A percentile compares a stretch with the other conserved stretches of the same genome.
Conservation (phyloP, 495 filamentous ascomycete genomes). For the Penicillium tannophilum region DNA sequence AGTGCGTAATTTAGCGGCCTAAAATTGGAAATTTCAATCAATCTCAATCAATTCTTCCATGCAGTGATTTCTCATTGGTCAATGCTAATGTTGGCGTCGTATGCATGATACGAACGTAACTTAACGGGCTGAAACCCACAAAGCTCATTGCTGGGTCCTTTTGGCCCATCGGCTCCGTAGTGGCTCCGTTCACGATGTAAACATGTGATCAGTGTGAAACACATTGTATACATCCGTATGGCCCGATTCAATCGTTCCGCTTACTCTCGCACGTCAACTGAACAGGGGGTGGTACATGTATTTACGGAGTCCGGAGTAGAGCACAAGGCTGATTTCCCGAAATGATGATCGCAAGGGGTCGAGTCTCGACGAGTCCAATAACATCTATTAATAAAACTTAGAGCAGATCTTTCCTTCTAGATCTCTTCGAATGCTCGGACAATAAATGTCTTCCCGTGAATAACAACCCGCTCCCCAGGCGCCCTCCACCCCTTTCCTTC, state of each 20-base stretch:
- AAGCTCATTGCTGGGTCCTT: not conserved
- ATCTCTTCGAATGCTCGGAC: constrained; percentile 40
- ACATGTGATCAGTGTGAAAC: not conserved
- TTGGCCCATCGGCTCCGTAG: not conserved
- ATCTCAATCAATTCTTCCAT: constrained; percentile 1
- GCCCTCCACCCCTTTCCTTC: constrained; percentile 21
- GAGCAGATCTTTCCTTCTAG: constrained; percentile 1
- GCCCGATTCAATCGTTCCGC: not conserved
- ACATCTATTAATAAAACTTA: not conserved
- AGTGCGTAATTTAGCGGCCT: not conserved
- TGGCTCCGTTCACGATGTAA: not conserved
- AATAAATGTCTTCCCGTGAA: constrained; percentile 32
- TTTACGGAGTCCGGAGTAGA: not conserved
- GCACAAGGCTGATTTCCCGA: no score
- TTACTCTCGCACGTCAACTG: no score
- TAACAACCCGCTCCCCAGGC: constrained; percentile 15
- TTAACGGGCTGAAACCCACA: constrained; percentile 1
- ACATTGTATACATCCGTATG: not conserved
- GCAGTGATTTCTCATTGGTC: not conserved
- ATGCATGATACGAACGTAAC: constrained; percentile 8
- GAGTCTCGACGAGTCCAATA: not conserved
- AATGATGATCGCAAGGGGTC: not conserved
- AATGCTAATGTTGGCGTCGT: not conserved
- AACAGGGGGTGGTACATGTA: no score
- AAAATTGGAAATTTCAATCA: constrained; percentile 1